Percentiles rank a stretch among this genome's conserved stretches.
phyloP scores from a whole-genome alignment of 129 eudicot genomes.

The Kitagawia praeruptora region DNA sequence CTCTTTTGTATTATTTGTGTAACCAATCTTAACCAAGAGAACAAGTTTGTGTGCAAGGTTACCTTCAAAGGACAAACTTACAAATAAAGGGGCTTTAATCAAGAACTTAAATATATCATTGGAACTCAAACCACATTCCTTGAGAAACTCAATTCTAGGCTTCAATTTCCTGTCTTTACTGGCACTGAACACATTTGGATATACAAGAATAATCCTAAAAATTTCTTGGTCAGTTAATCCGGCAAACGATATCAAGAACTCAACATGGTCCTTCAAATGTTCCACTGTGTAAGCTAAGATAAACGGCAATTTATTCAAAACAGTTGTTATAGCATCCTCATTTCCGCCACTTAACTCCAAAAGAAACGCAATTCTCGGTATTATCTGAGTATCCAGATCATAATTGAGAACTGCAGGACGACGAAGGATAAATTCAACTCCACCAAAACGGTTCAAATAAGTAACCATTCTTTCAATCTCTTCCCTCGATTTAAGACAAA shows the following conservation, averaged over 20 bases:
- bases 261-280: conserved; percentile 60
- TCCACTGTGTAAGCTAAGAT: conserved; percentile 58
- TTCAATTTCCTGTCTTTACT: conserved; percentile 65
- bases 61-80: conserved; percentile 63
- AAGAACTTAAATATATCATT: conserved; percentile 61
- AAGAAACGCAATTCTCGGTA: conserved; percentile 63
- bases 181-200: conserved; percentile 77
- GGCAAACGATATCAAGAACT: conserved; percentile 64
- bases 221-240: conserved; percentile 64
- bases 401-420: conserved; percentile 73
- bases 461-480: conserved; percentile 45
- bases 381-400: conserved; percentile 60
- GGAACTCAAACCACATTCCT: conserved; percentile 76
- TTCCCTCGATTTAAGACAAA: conserved; percentile 54
- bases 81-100: conserved; percentile 71
- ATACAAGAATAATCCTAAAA: conserved; percentile 62
- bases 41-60: conserved; percentile 69
- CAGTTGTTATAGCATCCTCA: conserved; percentile 48
- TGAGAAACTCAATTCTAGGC: conserved; percentile 71
- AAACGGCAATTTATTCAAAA: conserved; percentile 68
- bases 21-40: conserved; percentile 72
- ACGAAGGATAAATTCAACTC: conserved; percentile 50
- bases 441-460: conserved; percentile 64
- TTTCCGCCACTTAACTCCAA: conserved; percentile 64
- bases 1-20: conserved; percentile 53